Conservation (phyloP, 306 rosid genomes). For the Castanospermum australe region DNA sequence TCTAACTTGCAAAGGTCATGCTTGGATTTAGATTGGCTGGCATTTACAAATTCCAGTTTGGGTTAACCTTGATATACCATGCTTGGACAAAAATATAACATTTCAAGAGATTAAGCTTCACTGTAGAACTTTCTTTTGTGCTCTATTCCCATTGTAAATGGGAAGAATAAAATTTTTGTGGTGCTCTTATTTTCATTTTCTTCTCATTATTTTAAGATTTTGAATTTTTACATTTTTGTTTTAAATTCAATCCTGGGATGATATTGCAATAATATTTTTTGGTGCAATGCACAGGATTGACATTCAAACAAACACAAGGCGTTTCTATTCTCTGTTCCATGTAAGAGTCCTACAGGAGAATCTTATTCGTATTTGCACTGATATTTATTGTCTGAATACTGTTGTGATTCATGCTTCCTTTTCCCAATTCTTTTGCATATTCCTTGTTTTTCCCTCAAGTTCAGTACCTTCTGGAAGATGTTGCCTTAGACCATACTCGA, state of each 20-base stretch:
- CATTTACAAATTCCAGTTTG: neutral
- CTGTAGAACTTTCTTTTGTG: neutral
- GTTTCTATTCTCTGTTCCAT: conserved; percentile 74
- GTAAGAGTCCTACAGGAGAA: conserved; percentile 53
- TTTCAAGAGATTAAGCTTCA: neutral
- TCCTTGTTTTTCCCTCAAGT: conserved; percentile 22
- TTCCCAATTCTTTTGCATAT: conserved; percentile 25
- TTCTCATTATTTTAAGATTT: neutral
- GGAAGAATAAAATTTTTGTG: neutral
- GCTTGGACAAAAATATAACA: neutral
- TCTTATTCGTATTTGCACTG: conserved; percentile 4
- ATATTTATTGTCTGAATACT: conserved; percentile 12
- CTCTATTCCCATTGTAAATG: conserved; percentile 10
- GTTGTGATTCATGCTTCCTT: neutral
- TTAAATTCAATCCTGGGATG: conserved; percentile 15
- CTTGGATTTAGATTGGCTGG: conserved; percentile 17
- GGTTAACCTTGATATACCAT: neutral
- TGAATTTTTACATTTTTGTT: neutral
- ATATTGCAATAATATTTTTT: conserved; percentile 14
- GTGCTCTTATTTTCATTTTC: neutral
- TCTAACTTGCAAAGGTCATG: neutral
- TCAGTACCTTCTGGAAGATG: conserved; percentile 95
- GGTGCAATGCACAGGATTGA: conserved; percentile 75
- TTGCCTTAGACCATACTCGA: conserved; percentile 65
- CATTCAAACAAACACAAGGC: conserved; percentile 81